A percentile compares a stretch with the other conserved stretches of the same genome.
These are phyloP conservation scores for Oldenlandia corymbosa DNA, from an alignment of 257 asterid genomes.

Conservation along the genomic window DNA sequence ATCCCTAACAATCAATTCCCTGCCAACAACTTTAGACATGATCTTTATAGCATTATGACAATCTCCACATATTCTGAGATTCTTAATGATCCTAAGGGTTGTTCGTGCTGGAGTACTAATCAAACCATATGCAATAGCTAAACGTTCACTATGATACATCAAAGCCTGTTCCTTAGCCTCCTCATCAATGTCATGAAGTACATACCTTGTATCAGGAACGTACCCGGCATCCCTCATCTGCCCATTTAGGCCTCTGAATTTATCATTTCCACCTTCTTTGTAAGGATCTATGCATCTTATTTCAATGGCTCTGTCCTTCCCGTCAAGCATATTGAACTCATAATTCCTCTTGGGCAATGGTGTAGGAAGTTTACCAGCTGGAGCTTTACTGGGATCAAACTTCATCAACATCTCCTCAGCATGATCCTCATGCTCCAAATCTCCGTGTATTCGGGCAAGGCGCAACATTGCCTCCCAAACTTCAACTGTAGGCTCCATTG, in stretches of 20 bases:
- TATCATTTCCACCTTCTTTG: slow-evolving; percentile 15
- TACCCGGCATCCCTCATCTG: slow-evolving; percentile 30
- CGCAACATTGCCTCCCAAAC: slow-evolving; percentile 29
- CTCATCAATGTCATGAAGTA: slow-evolving; percentile 31
- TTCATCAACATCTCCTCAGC: slow-evolving; percentile 26
- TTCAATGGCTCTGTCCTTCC: slow-evolving; percentile 16
- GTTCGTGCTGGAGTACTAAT: slow-evolving; percentile 29
- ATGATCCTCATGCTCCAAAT: slow-evolving; percentile 37
- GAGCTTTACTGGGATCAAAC: slow-evolving; percentile 20
- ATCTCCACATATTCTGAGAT: slow-evolving; percentile 31
- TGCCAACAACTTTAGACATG: slow-evolving; percentile 31
- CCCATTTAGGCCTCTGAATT: slow-evolving; percentile 24
- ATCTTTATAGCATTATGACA: slow-evolving; percentile 31
- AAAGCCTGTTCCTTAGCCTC: slow-evolving; percentile 31
- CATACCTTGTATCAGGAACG: slow-evolving; percentile 29
- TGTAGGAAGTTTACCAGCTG: slow-evolving; percentile 9
- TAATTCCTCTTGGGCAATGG: slow-evolving; percentile 23
- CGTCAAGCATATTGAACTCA: slow-evolving; percentile 26
- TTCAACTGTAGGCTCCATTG: slow-evolving; percentile 32
- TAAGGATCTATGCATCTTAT: slow-evolving; percentile 5
- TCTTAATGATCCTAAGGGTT: slow-evolving; percentile 28
- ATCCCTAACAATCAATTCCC: slow-evolving; percentile 31
- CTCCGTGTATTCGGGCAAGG: slow-evolving; percentile 32
- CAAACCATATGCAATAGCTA: slow-evolving; percentile 34
- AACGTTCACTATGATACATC: slow-evolving; percentile 30